Evolutionary conservation across 2,329 filamentous ascomycete genomes (phyloP).

Genomic region (Ceratocystis huliohia): DNA sequence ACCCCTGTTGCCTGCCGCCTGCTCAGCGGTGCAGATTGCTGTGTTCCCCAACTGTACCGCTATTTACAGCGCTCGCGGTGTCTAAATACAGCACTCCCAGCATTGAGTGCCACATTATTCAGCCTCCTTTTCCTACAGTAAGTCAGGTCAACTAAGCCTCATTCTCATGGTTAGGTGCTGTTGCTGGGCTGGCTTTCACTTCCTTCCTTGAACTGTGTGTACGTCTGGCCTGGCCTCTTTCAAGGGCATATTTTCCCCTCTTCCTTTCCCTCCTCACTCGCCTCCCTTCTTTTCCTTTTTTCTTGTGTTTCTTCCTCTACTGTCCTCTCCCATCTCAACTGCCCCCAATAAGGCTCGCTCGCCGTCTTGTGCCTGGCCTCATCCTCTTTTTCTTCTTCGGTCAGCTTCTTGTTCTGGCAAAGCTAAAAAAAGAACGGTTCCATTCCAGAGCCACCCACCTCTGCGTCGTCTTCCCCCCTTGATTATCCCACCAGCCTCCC

Average conservation of each 20-base stretch:
- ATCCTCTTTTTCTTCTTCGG: not conserved
- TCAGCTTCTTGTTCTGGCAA: not conserved
- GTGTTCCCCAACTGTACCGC: not conserved
- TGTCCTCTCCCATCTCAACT: not conserved
- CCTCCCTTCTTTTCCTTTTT: constrained; percentile 21
- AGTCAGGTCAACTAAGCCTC: not conserved
- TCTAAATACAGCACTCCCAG: not conserved
- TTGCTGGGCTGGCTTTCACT: not conserved
- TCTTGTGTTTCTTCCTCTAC: constrained; percentile 8
- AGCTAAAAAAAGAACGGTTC: not conserved
- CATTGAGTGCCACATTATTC: not conserved
- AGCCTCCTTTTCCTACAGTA: constrained; percentile 1
- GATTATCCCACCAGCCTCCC: constrained; percentile 13
- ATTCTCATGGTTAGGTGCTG: not conserved
- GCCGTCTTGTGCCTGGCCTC: not conserved
- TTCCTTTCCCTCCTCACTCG: constrained; percentile 18
- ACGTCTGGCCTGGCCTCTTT: not conserved
- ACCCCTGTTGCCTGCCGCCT: not conserved
- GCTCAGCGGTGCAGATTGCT: not conserved
- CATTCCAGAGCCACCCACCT: not conserved
- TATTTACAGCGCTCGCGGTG: not conserved
- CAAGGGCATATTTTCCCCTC: not conserved
- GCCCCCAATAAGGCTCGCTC: not conserved
- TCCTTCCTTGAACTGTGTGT: not conserved
- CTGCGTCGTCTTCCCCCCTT: constrained; percentile 13